These are phyloP conservation scores for Neopestalotiopsis rosae DNA, from an alignment of 2,329 filamentous ascomycete species.

Conservation along the genomic window DNA sequence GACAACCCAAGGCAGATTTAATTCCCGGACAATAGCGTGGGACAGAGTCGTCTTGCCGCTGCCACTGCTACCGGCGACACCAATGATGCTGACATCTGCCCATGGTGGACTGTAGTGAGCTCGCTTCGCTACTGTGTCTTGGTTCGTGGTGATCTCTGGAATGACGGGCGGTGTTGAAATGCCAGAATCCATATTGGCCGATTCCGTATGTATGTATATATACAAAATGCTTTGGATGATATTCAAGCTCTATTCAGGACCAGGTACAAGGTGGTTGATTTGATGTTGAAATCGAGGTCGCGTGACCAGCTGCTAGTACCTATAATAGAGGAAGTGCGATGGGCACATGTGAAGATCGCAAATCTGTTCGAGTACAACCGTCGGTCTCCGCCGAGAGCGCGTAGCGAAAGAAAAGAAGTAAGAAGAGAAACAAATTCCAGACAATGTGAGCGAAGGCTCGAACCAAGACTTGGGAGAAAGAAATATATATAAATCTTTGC, in stretches of 20 bases:
- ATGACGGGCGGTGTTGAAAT: constrained; percentile 32
- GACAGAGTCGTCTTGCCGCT: constrained; percentile 95
- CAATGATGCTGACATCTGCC: constrained; percentile 96
- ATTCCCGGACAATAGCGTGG: constrained; percentile 84
- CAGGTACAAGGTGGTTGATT: neutral
- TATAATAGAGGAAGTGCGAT: constrained; percentile 5
- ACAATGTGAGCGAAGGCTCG: neutral
- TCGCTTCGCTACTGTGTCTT: constrained; percentile 56
- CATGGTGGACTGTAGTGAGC: constrained; percentile 92
- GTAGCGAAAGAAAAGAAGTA: neutral
- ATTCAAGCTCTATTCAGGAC: neutral
- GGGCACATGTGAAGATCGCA: neutral
- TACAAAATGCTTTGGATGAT: neutral
- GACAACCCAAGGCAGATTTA: constrained; percentile 97
- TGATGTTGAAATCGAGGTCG: neutral
- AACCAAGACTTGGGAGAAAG: neutral
- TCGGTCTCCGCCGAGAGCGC: neutral
- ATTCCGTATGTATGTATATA: neutral
- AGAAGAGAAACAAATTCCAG: neutral
- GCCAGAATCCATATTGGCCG: constrained; percentile 32
- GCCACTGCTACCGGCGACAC: constrained; percentile 92
- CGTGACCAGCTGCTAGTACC: neutral
- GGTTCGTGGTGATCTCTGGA: constrained; percentile 36
- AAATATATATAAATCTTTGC: neutral
- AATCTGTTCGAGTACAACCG: neutral